Evolutionary conservation across 2,329 filamentous ascomycete species (phyloP).

Genomic region (Stromatinia cepivora): DNA sequence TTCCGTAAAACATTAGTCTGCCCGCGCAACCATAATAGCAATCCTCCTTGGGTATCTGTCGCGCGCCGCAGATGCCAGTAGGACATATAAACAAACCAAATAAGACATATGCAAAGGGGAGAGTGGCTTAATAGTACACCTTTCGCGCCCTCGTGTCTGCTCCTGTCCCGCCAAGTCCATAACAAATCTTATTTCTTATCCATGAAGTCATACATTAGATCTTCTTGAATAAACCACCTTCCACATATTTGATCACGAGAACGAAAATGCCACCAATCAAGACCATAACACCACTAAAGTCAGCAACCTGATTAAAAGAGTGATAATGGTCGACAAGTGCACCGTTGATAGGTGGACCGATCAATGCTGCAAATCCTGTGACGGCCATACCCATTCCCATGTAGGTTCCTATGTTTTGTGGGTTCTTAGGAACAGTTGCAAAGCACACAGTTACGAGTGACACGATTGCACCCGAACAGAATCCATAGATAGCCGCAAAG

Average conservation of each 20-base stretch:
- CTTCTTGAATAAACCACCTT: constrained; percentile 15
- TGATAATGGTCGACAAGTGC: constrained; percentile 55
- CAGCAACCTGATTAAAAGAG: constrained; percentile 42
- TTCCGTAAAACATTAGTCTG: background rate
- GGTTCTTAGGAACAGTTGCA: constrained; percentile 53
- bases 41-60: background rate
- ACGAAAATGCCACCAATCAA: constrained; percentile 28
- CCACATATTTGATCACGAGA: constrained; percentile 21
- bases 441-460: constrained; percentile 33
- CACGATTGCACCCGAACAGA: constrained; percentile 39
- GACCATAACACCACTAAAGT: constrained; percentile 36
- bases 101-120: background rate
- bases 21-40: background rate
- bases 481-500: constrained; percentile 25
- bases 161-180: background rate
- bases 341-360: constrained; percentile 66
- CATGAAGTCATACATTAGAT: background rate
- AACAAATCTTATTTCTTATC: background rate
- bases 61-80: background rate
- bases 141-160: background rate
- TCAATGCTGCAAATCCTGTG: constrained; percentile 62
- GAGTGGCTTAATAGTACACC: background rate
- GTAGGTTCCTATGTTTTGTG: constrained; percentile 68
- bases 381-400: constrained; percentile 65
- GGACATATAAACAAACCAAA: background rate